phyloP scores from a whole-genome alignment of 352 stramenopile genomes.

The Albugo candida region DNA sequence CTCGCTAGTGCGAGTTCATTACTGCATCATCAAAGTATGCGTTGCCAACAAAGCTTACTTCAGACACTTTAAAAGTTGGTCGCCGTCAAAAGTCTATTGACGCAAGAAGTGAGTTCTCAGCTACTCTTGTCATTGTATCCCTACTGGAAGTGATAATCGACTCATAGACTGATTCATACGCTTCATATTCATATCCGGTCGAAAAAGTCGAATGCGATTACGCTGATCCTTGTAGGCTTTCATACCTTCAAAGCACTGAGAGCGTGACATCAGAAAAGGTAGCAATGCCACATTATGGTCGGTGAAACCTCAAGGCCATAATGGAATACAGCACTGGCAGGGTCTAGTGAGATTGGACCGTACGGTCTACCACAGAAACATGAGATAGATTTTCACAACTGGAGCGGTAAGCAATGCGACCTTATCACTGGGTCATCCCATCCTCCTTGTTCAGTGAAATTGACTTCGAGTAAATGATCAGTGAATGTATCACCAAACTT shows the following conservation, averaged over 20 bases:
- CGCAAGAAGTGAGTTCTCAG: constrained; percentile 3
- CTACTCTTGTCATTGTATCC: constrained; percentile 4
- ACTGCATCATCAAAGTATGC: neutral
- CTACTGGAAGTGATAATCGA: constrained; percentile 67
- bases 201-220: constrained; percentile 85
- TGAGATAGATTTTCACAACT: neutral
- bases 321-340: constrained; percentile 84
- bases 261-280: neutral
- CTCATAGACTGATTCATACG: constrained; percentile 88
- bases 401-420: neutral
- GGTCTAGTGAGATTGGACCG: constrained; percentile 79
- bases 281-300: neutral
- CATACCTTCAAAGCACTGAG: constrained; percentile 89
- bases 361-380: constrained; percentile 37
- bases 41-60: constrained; percentile 24
- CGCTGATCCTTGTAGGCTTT: constrained; percentile 83
- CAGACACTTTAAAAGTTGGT: constrained; percentile 85
- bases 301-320: constrained; percentile 73
- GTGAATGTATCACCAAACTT: constrained; percentile 90
- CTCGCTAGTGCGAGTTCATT: constrained; percentile 17
- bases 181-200: constrained; percentile 93
- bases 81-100: constrained; percentile 58
- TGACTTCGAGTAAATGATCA: constrained; percentile 93
- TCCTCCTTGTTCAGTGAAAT: constrained; percentile 66
- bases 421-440: constrained; percentile 83